A percentile compares a stretch with the other conserved stretches of the same genome.
Evolutionary conservation across 352 stramenopile species (phyloP).

Genomic region (Globisporangium viniferum): DNA sequence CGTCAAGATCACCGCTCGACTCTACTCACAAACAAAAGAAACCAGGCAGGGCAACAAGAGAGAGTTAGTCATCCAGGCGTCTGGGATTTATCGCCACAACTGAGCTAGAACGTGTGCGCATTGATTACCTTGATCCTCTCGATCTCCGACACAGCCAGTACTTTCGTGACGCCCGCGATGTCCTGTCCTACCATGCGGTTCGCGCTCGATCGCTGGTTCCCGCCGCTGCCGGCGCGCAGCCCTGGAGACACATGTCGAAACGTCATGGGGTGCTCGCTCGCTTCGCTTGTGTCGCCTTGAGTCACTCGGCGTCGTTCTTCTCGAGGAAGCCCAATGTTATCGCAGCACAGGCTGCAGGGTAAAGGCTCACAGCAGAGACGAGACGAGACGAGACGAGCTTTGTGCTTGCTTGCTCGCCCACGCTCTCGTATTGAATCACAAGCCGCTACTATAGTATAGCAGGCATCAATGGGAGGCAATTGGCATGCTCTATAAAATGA

Average conservation of each 20-base stretch:
- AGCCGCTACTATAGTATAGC: too few relatives aligned
- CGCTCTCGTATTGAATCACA: too few relatives aligned
- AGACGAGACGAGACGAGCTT: neutral
- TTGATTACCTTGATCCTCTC: constrained; percentile 50
- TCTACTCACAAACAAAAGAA: constrained; percentile 15
- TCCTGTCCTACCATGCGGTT: constrained; percentile 56
- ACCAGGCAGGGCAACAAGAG: too few relatives aligned
- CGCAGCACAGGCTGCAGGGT: too few relatives aligned
- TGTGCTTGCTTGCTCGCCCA: too few relatives aligned
- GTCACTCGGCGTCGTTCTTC: neutral
- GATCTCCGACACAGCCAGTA: constrained; percentile 33
- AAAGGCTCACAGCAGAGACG: too few relatives aligned
- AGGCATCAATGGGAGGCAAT: too few relatives aligned
- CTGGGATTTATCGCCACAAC: too few relatives aligned
- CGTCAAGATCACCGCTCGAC: constrained; percentile 56
- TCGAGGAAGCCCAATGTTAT: too few relatives aligned
- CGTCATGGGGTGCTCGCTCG: neutral
- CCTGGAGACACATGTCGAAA: constrained; percentile 12
- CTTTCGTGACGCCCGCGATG: constrained; percentile 45
- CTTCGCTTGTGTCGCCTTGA: neutral
- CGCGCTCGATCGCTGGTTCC: constrained; percentile 26
- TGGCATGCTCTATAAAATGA: neutral
- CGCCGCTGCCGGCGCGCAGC: constrained; percentile 5
- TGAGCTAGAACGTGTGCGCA: too few relatives aligned
- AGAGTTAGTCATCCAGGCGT: too few relatives aligned